A percentile compares a stretch with the other conserved stretches of the same genome.
These are phyloP conservation scores for Elymus sibiricus DNA, from an alignment of 176 grass and related monocot species.

Conservation along the genomic window DNA sequence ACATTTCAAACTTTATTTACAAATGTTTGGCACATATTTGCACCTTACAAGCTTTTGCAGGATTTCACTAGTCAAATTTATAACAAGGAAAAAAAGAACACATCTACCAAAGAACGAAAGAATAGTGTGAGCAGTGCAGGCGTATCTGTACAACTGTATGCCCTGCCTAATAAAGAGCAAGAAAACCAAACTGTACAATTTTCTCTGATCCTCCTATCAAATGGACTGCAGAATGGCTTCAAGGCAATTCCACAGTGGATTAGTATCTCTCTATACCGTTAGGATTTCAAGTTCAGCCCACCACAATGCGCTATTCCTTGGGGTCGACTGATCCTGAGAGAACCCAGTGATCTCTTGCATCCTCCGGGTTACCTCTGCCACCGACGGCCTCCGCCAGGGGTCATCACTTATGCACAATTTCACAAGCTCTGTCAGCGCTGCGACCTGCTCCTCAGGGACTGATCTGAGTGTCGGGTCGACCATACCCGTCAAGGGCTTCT, in stretches of 20 bases:
- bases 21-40: background rate
- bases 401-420: slow-evolving; percentile 56
- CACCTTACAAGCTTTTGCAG: slow-evolving; percentile 4
- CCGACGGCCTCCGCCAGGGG: slow-evolving; percentile 37
- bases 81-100: background rate
- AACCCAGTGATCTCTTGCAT: slow-evolving; percentile 75
- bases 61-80: background rate
- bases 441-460: slow-evolving; percentile 49
- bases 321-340: slow-evolving; percentile 45
- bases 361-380: slow-evolving; percentile 42
- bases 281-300: slow-evolving; percentile 95
- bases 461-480: slow-evolving; percentile 69
- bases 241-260: background rate
- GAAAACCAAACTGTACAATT: slow-evolving; percentile 34
- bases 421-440: slow-evolving; percentile 50
- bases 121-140: slow-evolving; percentile 10
- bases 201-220: background rate
- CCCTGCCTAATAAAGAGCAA: background rate
- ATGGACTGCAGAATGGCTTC: background rate
- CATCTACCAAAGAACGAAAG: slow-evolving; percentile 33
- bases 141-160: slow-evolving; percentile 29
- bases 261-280: slow-evolving; percentile 21
- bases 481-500: slow-evolving; percentile 55
- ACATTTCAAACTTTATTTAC: background rate
- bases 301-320: slow-evolving; percentile 55